Conservation (phyloP, 2,329 filamentous ascomycete species). For the Macrophomina pseudophaseolina region DNA sequence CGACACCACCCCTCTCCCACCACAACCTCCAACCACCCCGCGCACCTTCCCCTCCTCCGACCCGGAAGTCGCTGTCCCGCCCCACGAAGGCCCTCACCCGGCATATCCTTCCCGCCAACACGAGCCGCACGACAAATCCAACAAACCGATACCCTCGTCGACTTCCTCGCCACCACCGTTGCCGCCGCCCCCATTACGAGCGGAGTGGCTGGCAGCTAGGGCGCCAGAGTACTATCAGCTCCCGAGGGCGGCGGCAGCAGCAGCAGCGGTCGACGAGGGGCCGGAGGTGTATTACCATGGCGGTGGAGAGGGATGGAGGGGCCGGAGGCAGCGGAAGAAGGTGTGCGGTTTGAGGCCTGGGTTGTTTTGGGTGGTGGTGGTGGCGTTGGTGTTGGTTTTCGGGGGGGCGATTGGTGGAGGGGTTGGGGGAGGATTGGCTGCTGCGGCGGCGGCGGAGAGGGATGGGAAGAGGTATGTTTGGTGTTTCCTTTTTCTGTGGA, state of each 20-base stretch:
- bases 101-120: background rate
- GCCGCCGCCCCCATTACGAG: background rate
- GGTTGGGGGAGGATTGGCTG: constrained; percentile 13
- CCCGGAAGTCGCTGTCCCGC: background rate
- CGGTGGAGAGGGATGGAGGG: background rate
- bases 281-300: background rate
- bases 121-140: background rate
- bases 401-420: constrained; percentile 15
- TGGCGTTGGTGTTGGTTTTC: background rate
- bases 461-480: background rate
- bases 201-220: constrained; percentile 13
- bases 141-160: background rate
- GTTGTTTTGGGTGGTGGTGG: background rate
- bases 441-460: background rate
- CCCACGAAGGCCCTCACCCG: constrained; percentile 10
- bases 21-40: background rate
- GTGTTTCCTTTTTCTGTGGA: background rate
- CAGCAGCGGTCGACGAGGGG: background rate
- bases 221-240: constrained; percentile 10
- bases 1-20: background rate
- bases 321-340: background rate
- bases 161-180: background rate
- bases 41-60: background rate
- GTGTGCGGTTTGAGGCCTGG: constrained; percentile 15
- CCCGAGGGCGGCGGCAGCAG: background rate